Percentiles rank a stretch among this genome's conserved stretches.
These are phyloP conservation scores for Plenodomus lindquistii DNA, from an alignment of 2,329 filamentous ascomycete genomes.

Conservation along the genomic window DNA sequence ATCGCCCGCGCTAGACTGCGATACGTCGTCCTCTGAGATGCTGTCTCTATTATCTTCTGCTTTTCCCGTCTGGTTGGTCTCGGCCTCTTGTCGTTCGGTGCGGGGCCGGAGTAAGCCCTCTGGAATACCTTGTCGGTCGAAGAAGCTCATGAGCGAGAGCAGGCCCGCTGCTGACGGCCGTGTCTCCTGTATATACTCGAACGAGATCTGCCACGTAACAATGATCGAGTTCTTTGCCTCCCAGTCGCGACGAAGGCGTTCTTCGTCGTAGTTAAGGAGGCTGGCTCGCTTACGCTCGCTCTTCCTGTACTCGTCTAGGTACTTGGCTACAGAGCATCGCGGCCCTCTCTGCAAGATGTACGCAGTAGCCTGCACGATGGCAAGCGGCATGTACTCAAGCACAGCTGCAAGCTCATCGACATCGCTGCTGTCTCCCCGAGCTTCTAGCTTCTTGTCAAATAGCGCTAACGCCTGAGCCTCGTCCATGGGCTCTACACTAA, in stretches of 20 bases:
- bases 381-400: constrained; percentile 43
- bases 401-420: constrained; percentile 11
- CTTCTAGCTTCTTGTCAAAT: constrained; percentile 10
- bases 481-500: constrained; percentile 15
- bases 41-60: neutral
- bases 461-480: constrained; percentile 5
- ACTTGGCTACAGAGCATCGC: constrained; percentile 25
- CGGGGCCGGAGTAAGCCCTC: constrained; percentile 31
- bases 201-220: constrained; percentile 31
- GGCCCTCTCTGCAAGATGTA: constrained; percentile 33
- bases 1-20: constrained; percentile 17
- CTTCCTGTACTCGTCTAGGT: constrained; percentile 46
- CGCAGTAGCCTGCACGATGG: constrained; percentile 38
- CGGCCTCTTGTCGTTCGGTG: neutral
- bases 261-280: constrained; percentile 23
- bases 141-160: constrained; percentile 54
- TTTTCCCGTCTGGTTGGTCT: neutral
- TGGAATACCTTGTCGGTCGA: constrained; percentile 50
- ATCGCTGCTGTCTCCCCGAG: neutral
- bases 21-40: constrained; percentile 2
- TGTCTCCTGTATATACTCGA: constrained; percentile 38
- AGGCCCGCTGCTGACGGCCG: constrained; percentile 44
- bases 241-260: constrained; percentile 38
- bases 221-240: constrained; percentile 43
- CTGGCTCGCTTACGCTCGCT: constrained; percentile 34